phyloP scores from a whole-genome alignment of 805 yeast species.

The Pichia sporocuriosa region DNA sequence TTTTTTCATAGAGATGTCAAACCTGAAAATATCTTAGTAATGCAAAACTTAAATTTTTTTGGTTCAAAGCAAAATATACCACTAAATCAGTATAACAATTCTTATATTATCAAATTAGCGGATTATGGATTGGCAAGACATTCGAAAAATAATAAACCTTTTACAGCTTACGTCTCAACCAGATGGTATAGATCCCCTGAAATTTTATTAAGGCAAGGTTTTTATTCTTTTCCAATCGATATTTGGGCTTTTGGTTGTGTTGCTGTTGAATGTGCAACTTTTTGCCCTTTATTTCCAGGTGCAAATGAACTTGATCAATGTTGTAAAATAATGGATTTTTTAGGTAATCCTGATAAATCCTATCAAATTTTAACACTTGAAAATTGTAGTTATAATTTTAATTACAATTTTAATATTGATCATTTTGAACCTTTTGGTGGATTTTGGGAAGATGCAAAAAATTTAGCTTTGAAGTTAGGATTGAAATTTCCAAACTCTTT shows the following conservation, averaged over 20 bases:
- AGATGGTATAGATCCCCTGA: slow-evolving; percentile 88
- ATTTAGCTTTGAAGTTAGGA: slow-evolving; percentile 47
- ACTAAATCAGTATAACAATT: slow-evolving; percentile 31
- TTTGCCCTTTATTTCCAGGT: slow-evolving; percentile 82
- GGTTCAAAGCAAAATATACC: slow-evolving; percentile 37
- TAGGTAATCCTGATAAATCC: slow-evolving; percentile 62
- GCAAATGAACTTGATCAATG: slow-evolving; percentile 72
- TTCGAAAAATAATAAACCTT: slow-evolving; percentile 44
- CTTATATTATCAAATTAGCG: slow-evolving; percentile 64
- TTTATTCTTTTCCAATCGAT: slow-evolving; percentile 65
- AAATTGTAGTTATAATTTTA: not conserved
- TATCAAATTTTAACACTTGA: slow-evolving; percentile 2
- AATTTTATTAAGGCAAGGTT: slow-evolving; percentile 55
- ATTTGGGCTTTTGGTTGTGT: slow-evolving; percentile 85
- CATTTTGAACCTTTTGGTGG: slow-evolving; percentile 53
- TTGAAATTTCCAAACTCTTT: slow-evolving; percentile 43
- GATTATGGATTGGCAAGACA: slow-evolving; percentile 77
- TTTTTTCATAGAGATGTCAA: slow-evolving; percentile 87
- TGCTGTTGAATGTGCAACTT: slow-evolving; percentile 64
- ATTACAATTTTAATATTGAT: not conserved
- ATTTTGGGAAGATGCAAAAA: slow-evolving; percentile 58
- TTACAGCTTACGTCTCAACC: slow-evolving; percentile 74
- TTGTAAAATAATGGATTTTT: slow-evolving; percentile 52
- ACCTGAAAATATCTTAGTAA: slow-evolving; percentile 84
- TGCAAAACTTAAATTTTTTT: slow-evolving; percentile 50